Percentiles rank a stretch among this genome's conserved stretches.
phyloP scores from a whole-genome alignment of 371 early-diverging fungal genomes.

The Actinomucor elegans region DNA sequence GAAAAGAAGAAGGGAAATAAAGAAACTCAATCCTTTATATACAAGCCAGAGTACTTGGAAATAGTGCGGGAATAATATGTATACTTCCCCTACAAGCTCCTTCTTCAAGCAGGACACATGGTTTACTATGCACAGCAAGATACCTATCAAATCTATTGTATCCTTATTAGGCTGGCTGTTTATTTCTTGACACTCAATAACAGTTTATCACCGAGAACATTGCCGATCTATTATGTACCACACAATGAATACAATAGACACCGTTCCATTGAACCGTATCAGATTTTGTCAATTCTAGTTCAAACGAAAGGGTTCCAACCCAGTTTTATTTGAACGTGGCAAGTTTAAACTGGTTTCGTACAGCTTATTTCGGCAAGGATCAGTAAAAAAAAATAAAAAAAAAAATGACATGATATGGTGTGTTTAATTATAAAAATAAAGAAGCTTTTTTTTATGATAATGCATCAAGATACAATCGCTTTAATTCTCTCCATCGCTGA shows the following conservation, averaged over 20 bases:
- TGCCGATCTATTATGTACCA: background rate
- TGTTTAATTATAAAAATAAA: background rate
- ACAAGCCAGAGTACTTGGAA: background rate
- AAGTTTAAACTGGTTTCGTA: too few relatives aligned
- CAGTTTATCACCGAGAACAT: background rate
- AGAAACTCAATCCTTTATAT: background rate
- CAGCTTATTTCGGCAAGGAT: background rate
- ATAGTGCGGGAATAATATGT: constrained; percentile 1
- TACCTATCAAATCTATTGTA: background rate
- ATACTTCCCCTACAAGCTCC: background rate
- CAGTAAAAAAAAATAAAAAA: background rate
- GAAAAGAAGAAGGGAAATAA: background rate
- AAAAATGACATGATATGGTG: background rate
- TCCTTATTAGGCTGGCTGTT: background rate
- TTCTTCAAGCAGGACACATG: background rate
- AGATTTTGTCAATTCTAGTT: background rate
- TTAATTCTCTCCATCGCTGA: background rate
- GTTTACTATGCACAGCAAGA: background rate
- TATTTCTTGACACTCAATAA: too few relatives aligned
- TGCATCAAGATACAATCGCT: background rate
- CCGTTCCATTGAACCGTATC: constrained; percentile 2
- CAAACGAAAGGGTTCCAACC: too few relatives aligned
- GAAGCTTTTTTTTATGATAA: background rate
- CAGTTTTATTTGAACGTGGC: too few relatives aligned
- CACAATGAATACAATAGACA: background rate